A percentile compares a stretch with the other conserved stretches of the same genome.
These are phyloP conservation scores for Persicaria maculosa DNA, from an alignment of 148 eudicot genomes.

Conservation along the genomic window DNA sequence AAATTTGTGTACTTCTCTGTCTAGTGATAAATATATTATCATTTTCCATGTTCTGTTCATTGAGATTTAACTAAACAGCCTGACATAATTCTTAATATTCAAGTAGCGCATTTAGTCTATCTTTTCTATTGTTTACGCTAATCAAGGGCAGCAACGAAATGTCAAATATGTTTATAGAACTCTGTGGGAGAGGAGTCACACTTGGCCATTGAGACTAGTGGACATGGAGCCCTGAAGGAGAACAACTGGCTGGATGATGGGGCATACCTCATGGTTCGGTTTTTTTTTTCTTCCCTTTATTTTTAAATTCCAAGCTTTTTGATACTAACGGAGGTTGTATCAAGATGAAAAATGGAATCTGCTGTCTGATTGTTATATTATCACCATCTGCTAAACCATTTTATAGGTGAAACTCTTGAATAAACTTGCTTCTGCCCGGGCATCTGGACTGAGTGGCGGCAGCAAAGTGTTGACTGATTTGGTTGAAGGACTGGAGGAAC, in stretches of 20 bases:
- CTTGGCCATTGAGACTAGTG: constrained; percentile 99
- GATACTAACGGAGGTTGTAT: neutral
- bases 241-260: constrained; percentile 99
- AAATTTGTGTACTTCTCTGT: neutral
- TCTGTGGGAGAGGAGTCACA: constrained; percentile 80
- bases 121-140: neutral
- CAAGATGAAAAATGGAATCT: neutral
- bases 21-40: too few relatives aligned
- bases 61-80: too few relatives aligned
- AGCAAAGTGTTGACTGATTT: constrained; percentile 89
- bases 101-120: neutral
- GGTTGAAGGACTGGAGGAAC: constrained; percentile 80
- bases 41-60: too few relatives aligned
- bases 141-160: neutral
- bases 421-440: constrained; percentile 91
- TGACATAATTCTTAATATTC: neutral
- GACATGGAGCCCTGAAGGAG: constrained; percentile 98
- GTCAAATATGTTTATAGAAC: constrained; percentile 41
- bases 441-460: constrained; percentile 58
- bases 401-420: constrained; percentile 85
- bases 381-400: neutral
- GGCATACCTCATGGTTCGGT: constrained; percentile 84
- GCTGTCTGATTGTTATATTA: neutral
- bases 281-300: too few relatives aligned
- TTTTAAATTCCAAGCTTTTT: neutral